phyloP scores from a whole-genome alignment of 768 basidiomycete species.

The Leccinellum albellum region DNA sequence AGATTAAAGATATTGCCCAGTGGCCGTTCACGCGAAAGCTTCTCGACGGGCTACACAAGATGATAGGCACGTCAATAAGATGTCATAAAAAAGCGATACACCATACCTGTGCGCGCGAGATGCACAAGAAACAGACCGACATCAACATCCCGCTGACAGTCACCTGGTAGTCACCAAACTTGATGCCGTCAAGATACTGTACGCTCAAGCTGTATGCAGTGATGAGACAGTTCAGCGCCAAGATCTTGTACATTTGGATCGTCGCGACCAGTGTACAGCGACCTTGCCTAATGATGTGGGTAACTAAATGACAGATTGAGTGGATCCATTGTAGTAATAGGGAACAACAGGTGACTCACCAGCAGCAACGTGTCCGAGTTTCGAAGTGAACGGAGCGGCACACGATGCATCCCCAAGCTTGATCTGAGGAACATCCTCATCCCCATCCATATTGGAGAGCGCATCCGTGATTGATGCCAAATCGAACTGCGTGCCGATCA shows the following conservation, averaged over 20 bases:
- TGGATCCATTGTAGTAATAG: neutral
- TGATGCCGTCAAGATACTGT: conserved; percentile 97
- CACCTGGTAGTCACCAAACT: conserved; percentile 98
- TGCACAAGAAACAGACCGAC: conserved; percentile 98
- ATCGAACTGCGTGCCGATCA: conserved; percentile 57
- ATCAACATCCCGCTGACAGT: conserved; percentile 91
- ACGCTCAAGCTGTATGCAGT: conserved; percentile 98
- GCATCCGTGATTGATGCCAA: conserved; percentile 75
- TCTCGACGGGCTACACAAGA: conserved; percentile 89
- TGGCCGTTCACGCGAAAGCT: conserved; percentile 89
- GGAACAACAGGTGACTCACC: conserved; percentile 50
- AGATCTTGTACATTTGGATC: conserved; percentile 99
- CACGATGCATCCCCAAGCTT: conserved; percentile 99
- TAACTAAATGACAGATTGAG: conserved; percentile 50
- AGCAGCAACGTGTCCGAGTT: conserved; percentile 94
- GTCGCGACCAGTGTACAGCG: conserved; percentile 98
- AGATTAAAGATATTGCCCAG: conserved; percentile 95
- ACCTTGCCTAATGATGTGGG: conserved; percentile 96
- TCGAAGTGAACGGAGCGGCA: conserved; percentile 98
- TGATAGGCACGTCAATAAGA: neutral
- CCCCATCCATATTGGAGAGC: conserved; percentile 90
- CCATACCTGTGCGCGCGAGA: conserved; percentile 91
- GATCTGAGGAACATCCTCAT: conserved; percentile 94
- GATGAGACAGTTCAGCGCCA: conserved; percentile 95
- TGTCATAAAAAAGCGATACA: neutral